These are phyloP conservation scores for Suillus subluteus DNA, from an alignment of 768 basidiomycete genomes.

Conservation along the genomic window DNA sequence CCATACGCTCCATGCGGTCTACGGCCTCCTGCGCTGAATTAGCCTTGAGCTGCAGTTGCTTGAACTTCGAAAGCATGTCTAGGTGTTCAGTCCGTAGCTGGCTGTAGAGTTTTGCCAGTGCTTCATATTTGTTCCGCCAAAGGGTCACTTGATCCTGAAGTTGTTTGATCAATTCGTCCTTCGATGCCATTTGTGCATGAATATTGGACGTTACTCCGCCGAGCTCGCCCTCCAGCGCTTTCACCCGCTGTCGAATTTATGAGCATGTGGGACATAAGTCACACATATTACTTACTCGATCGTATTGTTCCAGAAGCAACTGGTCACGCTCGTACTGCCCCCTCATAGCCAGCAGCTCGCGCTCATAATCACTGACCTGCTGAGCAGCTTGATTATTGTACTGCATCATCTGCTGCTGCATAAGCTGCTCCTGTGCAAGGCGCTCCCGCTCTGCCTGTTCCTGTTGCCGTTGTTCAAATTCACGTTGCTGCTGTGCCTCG, in stretches of 20 bases:
- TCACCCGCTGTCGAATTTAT: constrained; percentile 71
- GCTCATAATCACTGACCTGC: constrained; percentile 81
- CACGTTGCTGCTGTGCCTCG: constrained; percentile 78
- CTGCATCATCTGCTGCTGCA: constrained; percentile 82
- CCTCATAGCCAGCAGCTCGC: constrained; percentile 88
- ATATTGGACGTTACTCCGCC: constrained; percentile 74
- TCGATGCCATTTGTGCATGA: constrained; percentile 83
- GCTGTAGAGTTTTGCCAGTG: constrained; percentile 96
- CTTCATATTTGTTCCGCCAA: constrained; percentile 99
- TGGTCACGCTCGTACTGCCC: constrained; percentile 99
- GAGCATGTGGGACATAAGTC: constrained; percentile 8
- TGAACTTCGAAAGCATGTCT: constrained; percentile 96
- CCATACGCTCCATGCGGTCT: constrained; percentile 99
- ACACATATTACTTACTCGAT: constrained; percentile 59
- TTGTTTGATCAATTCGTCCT: constrained; percentile 94
- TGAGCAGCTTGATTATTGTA: constrained; percentile 77
- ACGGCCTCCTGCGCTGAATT: constrained; percentile 98
- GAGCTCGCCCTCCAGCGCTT: constrained; percentile 92
- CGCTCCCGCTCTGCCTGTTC: constrained; percentile 89
- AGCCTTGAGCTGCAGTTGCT: constrained; percentile 96
- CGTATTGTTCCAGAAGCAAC: constrained; percentile 96
- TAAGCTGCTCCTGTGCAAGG: constrained; percentile 84
- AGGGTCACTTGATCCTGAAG: constrained; percentile 95
- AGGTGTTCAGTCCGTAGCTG: constrained; percentile 97
- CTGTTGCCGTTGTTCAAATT: constrained; percentile 88